Evolutionary conservation across 2,329 filamentous ascomycete genomes (phyloP), one percentile per base, ranked within the genome.

Genomic region (Talaromyces sp.): DNA sequence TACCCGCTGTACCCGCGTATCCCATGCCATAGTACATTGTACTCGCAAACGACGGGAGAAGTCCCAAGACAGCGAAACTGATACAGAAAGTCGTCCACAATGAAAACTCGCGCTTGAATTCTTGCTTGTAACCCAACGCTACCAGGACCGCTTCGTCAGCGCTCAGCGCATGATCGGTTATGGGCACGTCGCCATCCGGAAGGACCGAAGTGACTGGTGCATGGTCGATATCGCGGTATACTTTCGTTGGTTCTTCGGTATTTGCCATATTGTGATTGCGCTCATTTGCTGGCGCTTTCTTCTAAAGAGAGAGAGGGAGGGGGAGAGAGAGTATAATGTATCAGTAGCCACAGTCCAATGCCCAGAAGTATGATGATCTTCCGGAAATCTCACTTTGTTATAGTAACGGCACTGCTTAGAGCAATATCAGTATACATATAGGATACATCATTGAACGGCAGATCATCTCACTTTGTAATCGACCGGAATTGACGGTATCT

Each of bases 31-130:
- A 90, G 67, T 81, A 86, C 62, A 91, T 72, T 0, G 87, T 90
- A 62, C 81, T 85, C 1, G 87, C 87, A 65, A 90, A 89, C 61
- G 84, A 88, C 0, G 87, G 88, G 52, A 90, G 71, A 48, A 90
- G 70, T 1, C 88, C 88, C 57, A 90, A 75, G 10, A 90, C 86
- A 6, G 88, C 86, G 69, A 90, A 90, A 56, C 82, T 86, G 40
- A 90, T 86, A 63, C 85, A 88, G 68, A 90, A 90, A 0, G 86
- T 88, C 5, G 87, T 88, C 81, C 86, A 90, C 13, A 89, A 75
- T 2, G 81, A 86, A 69, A 91, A 89, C 65, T 90, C 87, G 66
- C 88, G 80, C 73, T 84, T 85, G 74, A 85, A 85, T 66, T 85
- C 82, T 54, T 82, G 79, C 68, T 83, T 84, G 69, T 83, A 84